These are phyloP conservation scores for Phytophthora pseudosyringae DNA, from an alignment of 352 stramenopile species.

Conservation along the genomic window DNA sequence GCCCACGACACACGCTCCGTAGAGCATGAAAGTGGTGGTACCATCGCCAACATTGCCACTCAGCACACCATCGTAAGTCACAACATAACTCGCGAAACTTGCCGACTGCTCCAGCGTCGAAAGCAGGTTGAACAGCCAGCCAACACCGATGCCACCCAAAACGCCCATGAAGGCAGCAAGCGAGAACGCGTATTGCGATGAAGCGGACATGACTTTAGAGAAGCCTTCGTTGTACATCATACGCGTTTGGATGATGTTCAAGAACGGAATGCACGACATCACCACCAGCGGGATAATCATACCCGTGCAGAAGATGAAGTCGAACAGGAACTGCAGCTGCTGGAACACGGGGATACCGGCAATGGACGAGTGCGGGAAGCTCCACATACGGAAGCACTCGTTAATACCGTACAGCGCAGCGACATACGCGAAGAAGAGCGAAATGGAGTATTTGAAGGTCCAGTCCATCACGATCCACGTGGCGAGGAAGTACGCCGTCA, in stretches of 20 bases:
- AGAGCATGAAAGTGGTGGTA: slow-evolving; percentile 65
- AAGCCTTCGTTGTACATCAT: slow-evolving; percentile 91
- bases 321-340: slow-evolving; percentile 82
- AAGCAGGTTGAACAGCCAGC: slow-evolving; percentile 74
- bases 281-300: slow-evolving; percentile 74
- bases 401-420: slow-evolving; percentile 75
- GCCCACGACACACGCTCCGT: slow-evolving; percentile 52
- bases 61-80: slow-evolving; percentile 63
- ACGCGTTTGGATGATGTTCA: slow-evolving; percentile 83
- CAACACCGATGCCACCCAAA: slow-evolving; percentile 60
- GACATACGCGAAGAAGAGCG: slow-evolving; percentile 72
- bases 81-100: slow-evolving; percentile 73
- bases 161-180: slow-evolving; percentile 73
- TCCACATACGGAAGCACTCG: slow-evolving; percentile 78
- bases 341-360: slow-evolving; percentile 61
- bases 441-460: slow-evolving; percentile 47
- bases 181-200: slow-evolving; percentile 81
- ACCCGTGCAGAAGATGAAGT: slow-evolving; percentile 73
- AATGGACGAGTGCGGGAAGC: slow-evolving; percentile 66
- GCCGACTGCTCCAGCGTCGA: slow-evolving; percentile 68
- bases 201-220: slow-evolving; percentile 80
- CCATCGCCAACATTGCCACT: slow-evolving; percentile 61
- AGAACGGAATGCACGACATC: slow-evolving; percentile 75
- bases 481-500: slow-evolving; percentile 58
- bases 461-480: slow-evolving; percentile 50